Conservation (phyloP, 164 flowering plant species). For the Berberis vulgaris region DNA sequence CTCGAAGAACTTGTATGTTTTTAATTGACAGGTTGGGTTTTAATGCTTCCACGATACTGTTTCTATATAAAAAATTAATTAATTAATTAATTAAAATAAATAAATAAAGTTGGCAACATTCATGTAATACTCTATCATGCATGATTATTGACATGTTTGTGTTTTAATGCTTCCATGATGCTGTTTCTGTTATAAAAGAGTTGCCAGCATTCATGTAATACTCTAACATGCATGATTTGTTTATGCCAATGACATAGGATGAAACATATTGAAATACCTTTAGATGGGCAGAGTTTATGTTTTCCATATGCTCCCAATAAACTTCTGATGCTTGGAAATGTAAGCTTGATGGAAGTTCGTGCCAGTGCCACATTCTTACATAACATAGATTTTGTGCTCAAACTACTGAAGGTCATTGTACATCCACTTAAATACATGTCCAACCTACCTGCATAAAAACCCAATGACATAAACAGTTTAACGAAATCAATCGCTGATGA, state of each 20-base stretch:
- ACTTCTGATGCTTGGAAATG: slow-evolving; percentile 10
- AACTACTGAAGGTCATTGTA: slow-evolving; percentile 21
- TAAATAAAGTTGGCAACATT: background rate
- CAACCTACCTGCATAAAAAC: slow-evolving; percentile 7
- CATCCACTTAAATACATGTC: slow-evolving; percentile 30
- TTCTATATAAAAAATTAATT: background rate
- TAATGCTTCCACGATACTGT: background rate
- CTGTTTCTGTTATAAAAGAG: too few relatives aligned
- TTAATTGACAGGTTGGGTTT: too few relatives aligned
- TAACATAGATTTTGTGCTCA: slow-evolving; percentile 10
- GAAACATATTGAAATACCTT: slow-evolving; percentile 12
- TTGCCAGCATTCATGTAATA: too few relatives aligned
- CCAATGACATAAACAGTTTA: too few relatives aligned
- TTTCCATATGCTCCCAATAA: slow-evolving; percentile 15
- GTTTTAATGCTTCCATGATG: too few relatives aligned
- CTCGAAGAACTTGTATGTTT: too few relatives aligned
- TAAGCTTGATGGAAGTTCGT: slow-evolving; percentile 5
- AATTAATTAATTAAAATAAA: too few relatives aligned
- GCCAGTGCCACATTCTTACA: slow-evolving; percentile 13
- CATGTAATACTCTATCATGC: too few relatives aligned
- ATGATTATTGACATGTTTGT: too few relatives aligned
- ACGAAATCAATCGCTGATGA: too few relatives aligned
- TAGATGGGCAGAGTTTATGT: slow-evolving; percentile 10
- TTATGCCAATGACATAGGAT: background rate
- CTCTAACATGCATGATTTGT: too few relatives aligned